A percentile compares a stretch with the other conserved stretches of the same genome.
phyloP scores from a whole-genome alignment of 1,284 basidiomycete species.

The Ganoderma resinaceum region DNA sequence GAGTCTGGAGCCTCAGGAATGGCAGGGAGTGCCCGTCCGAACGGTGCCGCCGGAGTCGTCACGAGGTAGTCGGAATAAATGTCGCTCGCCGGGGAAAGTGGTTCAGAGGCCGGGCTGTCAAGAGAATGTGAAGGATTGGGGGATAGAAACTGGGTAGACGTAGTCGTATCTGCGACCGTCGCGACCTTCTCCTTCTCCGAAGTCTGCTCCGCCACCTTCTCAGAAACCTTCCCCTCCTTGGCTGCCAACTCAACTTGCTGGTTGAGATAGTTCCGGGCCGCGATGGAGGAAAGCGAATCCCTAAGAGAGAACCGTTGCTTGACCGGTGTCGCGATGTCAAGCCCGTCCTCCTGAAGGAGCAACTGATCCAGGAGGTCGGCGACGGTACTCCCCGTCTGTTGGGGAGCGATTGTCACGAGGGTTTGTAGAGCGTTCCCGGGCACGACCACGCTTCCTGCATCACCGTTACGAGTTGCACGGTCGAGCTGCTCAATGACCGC shows the following conservation, averaged over 20 bases:
- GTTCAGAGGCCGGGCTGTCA: conserved; percentile 24
- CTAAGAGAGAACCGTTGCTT: conserved; percentile 31
- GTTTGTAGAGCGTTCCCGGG: conserved; percentile 18
- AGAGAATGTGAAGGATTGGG: conserved; percentile 15
- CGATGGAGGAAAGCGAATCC: conserved; percentile 23
- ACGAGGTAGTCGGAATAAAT: conserved; percentile 26
- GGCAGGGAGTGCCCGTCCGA: conserved; percentile 28
- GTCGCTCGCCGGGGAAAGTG: conserved; percentile 31
- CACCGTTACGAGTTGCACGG: conserved; percentile 25
- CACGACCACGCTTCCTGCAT: conserved; percentile 24
- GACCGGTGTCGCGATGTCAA: conserved; percentile 30
- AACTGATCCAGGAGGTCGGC: conserved; percentile 30
- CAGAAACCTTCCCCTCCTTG: conserved; percentile 13
- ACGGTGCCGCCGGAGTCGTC: conserved; percentile 17
- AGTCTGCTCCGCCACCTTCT: conserved; percentile 7
- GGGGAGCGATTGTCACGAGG: conserved; percentile 10
- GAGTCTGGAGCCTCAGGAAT: conserved; percentile 31
- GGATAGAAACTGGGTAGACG: conserved; percentile 21
- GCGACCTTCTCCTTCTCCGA: conserved; percentile 2
- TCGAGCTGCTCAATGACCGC: conserved; percentile 29
- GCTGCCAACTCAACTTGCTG: conserved; percentile 25
- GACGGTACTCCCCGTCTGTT: conserved; percentile 24
- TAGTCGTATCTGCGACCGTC: conserved; percentile 1
- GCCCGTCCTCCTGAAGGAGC: conserved; percentile 24
- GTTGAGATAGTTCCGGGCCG: conserved; percentile 22